Evolutionary conservation across 768 basidiomycete genomes (phyloP), one percentile per base, ranked within the genome.

Genomic region (Amanita pallidorosea): DNA sequence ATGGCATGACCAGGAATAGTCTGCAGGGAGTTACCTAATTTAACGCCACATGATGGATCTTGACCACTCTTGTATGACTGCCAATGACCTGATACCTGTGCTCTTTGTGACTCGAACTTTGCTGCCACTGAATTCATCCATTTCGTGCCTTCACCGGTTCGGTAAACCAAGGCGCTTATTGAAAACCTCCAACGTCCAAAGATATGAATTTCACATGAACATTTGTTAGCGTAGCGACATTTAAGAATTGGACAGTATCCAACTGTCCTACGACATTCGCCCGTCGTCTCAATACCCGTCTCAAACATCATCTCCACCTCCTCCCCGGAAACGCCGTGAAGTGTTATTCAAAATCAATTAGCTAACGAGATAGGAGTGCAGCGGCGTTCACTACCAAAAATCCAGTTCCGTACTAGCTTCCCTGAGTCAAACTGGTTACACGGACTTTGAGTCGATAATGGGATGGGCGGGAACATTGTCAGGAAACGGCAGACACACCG

Each of bases 251-350:
- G n/a, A n/a, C n/a, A n/a, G n/a, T n/a, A 67, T 22, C 75, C 0
- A 76, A 70, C 0, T 61, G 58, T n/a, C n/a, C n/a, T n/a, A n/a
- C n/a, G n/a, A n/a, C n/a, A n/a, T n/a, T n/a, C n/a, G n/a, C n/a
- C n/a, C n/a, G n/a, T n/a, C n/a, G n/a, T n/a, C n/a, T 0, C 83
- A 84, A 57, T 88, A 88, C 77, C 78, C 60, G 80, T 69, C 2
- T 71, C 70, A 53, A 81, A 81, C 76, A 83, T 79, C 0, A 60
- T 65, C 27, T 73, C 58, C 6, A 67, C 74, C 48, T 75, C 65
- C 3, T 70, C n/a, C n/a, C n/a, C 65, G 22, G 76, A 72, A 2
- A 67, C 71, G 3, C 73, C 80, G 56, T 81, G 77, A 54, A n/a
- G n/a, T n/a, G n/a, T 81, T 79, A 58, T 75, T 77, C 36, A 82